phyloP scores from a whole-genome alignment of 257 asterid species.

The Gentiana macrophylla region DNA sequence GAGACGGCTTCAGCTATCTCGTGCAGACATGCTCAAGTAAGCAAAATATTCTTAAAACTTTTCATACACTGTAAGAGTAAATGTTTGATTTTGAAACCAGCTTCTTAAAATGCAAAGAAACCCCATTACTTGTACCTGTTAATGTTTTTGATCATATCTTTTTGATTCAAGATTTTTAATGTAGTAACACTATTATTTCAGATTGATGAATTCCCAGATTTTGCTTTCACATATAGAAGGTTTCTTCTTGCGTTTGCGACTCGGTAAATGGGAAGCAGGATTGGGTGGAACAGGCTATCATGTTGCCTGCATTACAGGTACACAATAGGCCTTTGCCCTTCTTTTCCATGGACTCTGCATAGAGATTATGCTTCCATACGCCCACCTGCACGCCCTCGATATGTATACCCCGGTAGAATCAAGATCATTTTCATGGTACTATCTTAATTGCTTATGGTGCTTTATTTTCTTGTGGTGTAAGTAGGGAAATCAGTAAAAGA shows the following conservation, averaged over 20 bases:
- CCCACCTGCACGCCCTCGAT: too few relatives aligned
- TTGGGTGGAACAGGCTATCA: conserved; percentile 44
- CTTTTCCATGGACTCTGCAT: too few relatives aligned
- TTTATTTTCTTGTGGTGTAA: background rate
- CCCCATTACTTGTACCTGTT: too few relatives aligned
- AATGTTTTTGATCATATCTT: too few relatives aligned
- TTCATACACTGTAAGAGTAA: too few relatives aligned
- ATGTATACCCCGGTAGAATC: too few relatives aligned
- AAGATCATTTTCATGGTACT: too few relatives aligned
- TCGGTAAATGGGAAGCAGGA: conserved; percentile 45
- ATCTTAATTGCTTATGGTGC: too few relatives aligned
- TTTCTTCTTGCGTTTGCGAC: conserved; percentile 56
- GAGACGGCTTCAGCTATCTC: conserved; percentile 62
- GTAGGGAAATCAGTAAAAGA: conserved; percentile 16
- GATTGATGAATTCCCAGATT: conserved; percentile 37
- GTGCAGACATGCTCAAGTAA: conserved; percentile 63
- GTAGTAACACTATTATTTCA: conserved; percentile 15
- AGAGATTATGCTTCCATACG: too few relatives aligned
- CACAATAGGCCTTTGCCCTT: background rate
- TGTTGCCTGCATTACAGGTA: conserved; percentile 63
- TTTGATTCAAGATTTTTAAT: too few relatives aligned
- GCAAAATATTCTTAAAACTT: background rate
- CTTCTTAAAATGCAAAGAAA: too few relatives aligned
- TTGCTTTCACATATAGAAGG: conserved; percentile 39
- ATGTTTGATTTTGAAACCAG: too few relatives aligned